Evolutionary conservation across 129 eudicot species (phyloP).

Genomic region (Pseudognaphalium luteoalbum): DNA sequence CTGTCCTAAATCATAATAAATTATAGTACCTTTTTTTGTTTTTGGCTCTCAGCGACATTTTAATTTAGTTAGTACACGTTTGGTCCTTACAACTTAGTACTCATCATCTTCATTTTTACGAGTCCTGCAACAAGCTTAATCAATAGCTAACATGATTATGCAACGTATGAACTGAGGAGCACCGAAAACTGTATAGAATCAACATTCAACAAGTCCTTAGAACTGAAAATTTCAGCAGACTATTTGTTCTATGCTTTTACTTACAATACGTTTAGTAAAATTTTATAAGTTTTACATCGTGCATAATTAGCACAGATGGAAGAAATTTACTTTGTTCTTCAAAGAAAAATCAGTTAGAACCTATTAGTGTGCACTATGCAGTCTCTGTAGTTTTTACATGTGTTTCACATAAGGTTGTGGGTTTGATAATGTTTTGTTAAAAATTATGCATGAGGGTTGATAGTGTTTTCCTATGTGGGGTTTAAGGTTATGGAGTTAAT

Average conservation of each 20-base stretch:
- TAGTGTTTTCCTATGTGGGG: too few relatives aligned
- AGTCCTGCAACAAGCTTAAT: not conserved
- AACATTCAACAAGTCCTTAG: not conserved
- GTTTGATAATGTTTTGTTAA: too few relatives aligned
- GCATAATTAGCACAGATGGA: not conserved
- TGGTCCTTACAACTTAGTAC: not conserved
- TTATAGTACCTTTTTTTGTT: not conserved
- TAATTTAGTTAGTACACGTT: not conserved
- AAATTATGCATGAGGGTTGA: too few relatives aligned
- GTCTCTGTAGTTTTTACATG: not conserved
- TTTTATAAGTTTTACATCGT: not conserved
- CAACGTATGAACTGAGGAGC: not conserved
- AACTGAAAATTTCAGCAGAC: not conserved
- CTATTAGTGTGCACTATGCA: not conserved
- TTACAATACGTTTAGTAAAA: not conserved
- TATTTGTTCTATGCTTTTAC: not conserved
- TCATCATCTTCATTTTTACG: not conserved
- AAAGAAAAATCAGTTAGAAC: not conserved
- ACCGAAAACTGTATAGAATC: constrained; percentile 9
- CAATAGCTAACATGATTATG: constrained; percentile 4
- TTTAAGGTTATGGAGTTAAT: too few relatives aligned
- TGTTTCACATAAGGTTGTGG: too few relatives aligned
- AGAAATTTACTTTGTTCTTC: not conserved
- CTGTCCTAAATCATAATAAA: not conserved
- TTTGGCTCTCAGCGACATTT: not conserved